Evolutionary conservation across 495 filamentous ascomycete species (phyloP), one percentile per base, ranked within the genome.

Genomic region (Hypomontagnella submonticulosa): DNA sequence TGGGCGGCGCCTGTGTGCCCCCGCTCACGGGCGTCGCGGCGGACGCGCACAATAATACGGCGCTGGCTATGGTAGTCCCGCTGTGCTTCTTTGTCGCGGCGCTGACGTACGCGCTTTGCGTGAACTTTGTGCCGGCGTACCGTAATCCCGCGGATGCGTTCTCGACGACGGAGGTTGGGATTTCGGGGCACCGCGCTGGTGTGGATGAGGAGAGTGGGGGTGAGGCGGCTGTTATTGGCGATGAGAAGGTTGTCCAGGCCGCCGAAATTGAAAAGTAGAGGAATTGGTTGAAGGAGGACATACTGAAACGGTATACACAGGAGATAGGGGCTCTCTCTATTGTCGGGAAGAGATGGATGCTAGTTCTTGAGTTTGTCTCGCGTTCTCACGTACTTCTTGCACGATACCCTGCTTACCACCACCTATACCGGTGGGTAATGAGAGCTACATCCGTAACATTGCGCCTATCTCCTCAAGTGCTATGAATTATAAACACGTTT

Each of bases 51-150:
- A 62, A 63, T 37, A 70, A 77, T 13, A 76, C 80, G 30, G 74
- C 74, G 9, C 80, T 81, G 70, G 71, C 78, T 12, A 80, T 85
- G 71, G 51, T 84, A 13, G 83, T 89, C 4, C 87, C 87, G 3
- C 73, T 87, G 11, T 78, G 79, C 54, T 84, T 86, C 70, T 81
- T 88, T 71, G 77, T 87, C 32, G 77, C 79, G 16, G 85, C 87
- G 5, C 85, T 79, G 75, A 80, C 80, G 7, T 89, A 90, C 71
- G 78, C 85, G 2, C 12, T 88, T 9, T 77, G 79, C 8, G 85
- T 88, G n/a, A 90, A 91, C 69, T 88, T 90, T 59, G 77, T 83
- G 33, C 85, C 86, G 3, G 58, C 76, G 9, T 90, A 90, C 63
- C 74, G 82, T 15, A 74, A 83, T 43, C 82, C 83, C 0, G 86